phyloP scores from a whole-genome alignment of 129 eudicot genomes.

The Centrapalus pauciflorus region DNA sequence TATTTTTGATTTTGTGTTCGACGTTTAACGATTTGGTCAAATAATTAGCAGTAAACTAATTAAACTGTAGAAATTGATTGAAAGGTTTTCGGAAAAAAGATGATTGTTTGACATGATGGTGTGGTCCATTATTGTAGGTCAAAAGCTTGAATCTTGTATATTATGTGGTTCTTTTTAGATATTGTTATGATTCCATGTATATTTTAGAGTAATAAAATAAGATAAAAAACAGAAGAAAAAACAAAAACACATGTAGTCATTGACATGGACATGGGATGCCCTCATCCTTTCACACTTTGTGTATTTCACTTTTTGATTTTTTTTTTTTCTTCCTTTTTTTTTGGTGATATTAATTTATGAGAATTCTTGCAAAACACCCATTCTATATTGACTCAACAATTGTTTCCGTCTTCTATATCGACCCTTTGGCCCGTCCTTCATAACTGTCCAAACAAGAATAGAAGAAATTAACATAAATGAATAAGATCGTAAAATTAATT shows the following conservation, averaged over 20 bases:
- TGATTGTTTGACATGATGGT: constrained; percentile 13
- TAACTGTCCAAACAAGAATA: too few relatives aligned
- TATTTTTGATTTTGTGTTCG: not conserved
- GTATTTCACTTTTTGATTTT: not conserved
- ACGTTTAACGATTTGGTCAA: not conserved
- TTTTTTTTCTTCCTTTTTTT: too few relatives aligned
- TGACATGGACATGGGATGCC: constrained; percentile 7
- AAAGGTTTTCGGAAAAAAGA: constrained; percentile 7
- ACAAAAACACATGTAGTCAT: constrained; percentile 4
- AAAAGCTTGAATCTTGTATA: constrained; percentile 3
- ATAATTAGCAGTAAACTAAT: not conserved
- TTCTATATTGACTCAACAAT: too few relatives aligned
- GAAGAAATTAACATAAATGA: too few relatives aligned
- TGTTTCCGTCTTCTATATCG: too few relatives aligned
- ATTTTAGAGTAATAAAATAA: constrained; percentile 5
- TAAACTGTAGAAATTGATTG: not conserved
- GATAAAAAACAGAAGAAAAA: not conserved
- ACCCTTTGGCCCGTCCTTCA: too few relatives aligned
- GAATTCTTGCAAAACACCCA: not conserved
- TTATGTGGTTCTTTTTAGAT: constrained; percentile 1
- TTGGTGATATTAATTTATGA: not conserved
- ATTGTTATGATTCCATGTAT: constrained; percentile 6
- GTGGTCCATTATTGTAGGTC: too few relatives aligned
- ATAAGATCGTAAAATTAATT: not conserved
- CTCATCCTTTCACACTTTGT: constrained; percentile 11